These are phyloP conservation scores for Verbascum thapsus DNA, from an alignment of 257 asterid genomes.

Conservation along the genomic window DNA sequence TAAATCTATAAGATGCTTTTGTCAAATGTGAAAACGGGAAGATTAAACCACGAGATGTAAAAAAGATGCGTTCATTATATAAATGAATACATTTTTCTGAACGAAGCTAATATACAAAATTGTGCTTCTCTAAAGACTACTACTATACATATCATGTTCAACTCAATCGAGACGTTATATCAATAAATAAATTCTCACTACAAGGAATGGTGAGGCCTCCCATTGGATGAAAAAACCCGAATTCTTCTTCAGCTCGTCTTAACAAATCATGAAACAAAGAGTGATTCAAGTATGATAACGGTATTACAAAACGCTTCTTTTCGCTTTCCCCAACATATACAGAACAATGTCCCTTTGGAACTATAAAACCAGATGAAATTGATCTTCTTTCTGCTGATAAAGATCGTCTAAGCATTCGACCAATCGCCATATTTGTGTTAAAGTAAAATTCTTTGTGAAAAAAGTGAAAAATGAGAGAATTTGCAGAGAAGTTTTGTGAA, in stretches of 20 bases:
- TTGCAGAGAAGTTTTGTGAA: neutral
- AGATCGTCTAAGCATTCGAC: constrained; percentile 20
- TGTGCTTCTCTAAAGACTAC: neutral
- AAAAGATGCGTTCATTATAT: too few relatives aligned
- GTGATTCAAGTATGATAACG: constrained; percentile 23
- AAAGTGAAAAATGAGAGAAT: neutral
- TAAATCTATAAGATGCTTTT: too few relatives aligned
- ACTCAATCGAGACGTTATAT: constrained; percentile 32
- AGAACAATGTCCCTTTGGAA: constrained; percentile 31
- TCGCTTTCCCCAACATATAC: constrained; percentile 22
- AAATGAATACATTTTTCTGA: too few relatives aligned
- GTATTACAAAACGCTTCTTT: constrained; percentile 20
- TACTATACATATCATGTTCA: neutral
- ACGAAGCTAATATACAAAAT: neutral
- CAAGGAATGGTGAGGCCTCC: constrained; percentile 56
- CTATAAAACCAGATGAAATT: neutral
- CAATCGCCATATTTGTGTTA: constrained; percentile 21
- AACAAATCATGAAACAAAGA: constrained; percentile 29
- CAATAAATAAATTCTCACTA: constrained; percentile 42
- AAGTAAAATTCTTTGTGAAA: neutral
- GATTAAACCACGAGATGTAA: too few relatives aligned
- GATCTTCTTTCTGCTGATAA: constrained; percentile 18
- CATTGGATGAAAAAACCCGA: constrained; percentile 31
- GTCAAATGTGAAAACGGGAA: too few relatives aligned
- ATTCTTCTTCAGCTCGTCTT: constrained; percentile 29